Evolutionary conservation across 1,284 basidiomycete genomes (phyloP), one percentile per base, ranked within the genome.

Genomic region (Psilocybe mexicana): DNA sequence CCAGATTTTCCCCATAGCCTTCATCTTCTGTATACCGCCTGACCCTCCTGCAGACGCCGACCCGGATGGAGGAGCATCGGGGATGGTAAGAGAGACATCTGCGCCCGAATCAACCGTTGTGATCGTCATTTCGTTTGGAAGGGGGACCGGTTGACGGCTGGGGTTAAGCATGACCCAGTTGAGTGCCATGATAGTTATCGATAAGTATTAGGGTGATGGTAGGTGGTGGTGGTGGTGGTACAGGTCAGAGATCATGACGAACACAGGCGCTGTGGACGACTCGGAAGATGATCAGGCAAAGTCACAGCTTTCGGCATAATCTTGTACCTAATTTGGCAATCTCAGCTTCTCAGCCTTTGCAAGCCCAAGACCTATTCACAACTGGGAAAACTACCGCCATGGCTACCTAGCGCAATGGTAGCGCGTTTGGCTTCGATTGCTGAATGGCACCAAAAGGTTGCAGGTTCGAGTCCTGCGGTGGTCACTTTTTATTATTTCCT

Each of bases 381-480:
- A n/a, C n/a, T n/a, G n/a, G n/a, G n/a, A n/a, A n/a, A n/a, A n/a
- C n/a, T n/a, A n/a, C n/a, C n/a, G n/a, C n/a, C 6, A n/a, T 18
- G 25, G 51, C 42, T 43, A 80, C 83, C 83, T 87, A 76, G 85
- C 84, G 83, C 84, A 86, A 86, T 87, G 87, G 88, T 88, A 89
- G 87, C 87, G 87, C 87, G 86, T 90, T 87, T 89, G 87, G 87
- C 87, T 90, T 89, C 87, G 87, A 89, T 83, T 67, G 84, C 84
- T 76, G 71, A 69, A 71, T 71, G 76, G 70, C 65, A 90, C 84
- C 86, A 88, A 86, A 86, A 88, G 86, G 87, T 85, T 88, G 87
- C 86, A 88, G 87, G 88, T 90, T 90, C 88, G 88, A 90, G 87
- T 88, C 88, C 86, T 88, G 86, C 86, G 83, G 85, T 86, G 84